phyloP scores from a whole-genome alignment of 257 asterid species.

The Knoxia roxburghii region DNA sequence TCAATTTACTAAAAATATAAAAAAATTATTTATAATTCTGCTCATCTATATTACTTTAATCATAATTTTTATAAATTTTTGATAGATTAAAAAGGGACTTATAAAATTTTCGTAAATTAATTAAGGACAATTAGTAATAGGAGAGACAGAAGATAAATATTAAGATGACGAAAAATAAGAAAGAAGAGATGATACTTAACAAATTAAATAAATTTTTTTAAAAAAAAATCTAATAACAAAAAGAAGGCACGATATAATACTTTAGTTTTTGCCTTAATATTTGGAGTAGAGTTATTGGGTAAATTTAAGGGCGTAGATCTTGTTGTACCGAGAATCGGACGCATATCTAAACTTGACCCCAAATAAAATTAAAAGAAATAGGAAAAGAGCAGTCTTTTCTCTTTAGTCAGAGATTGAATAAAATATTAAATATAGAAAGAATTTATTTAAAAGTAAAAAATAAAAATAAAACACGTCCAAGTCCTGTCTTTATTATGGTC shows the following conservation, averaged over 20 bases:
- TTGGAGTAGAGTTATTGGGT: background rate
- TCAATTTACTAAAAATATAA: no score
- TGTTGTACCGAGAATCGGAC: background rate
- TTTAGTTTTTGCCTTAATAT: background rate
- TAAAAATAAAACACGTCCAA: conserved; percentile 22
- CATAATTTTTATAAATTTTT: no score
- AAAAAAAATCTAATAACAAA: no score
- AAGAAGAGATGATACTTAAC: no score
- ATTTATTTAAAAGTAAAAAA: background rate
- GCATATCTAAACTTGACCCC: background rate
- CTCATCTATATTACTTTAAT: no score
- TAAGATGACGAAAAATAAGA: no score
- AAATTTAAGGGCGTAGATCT: background rate
- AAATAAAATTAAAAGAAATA: background rate
- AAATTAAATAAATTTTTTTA: no score
- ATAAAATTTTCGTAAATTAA: no score
- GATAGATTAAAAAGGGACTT: no score
- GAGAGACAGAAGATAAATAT: no score
- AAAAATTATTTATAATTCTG: no score
- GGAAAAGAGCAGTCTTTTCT: background rate
- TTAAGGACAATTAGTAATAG: no score
- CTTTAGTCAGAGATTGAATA: background rate
- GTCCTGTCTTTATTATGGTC: conserved; percentile 25
- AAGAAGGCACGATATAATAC: background rate
- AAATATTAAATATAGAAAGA: conserved; percentile 5